A percentile compares a stretch with the other conserved stretches of the same genome.
Conservation (phyloP, 352 stramenopile genomes). For the Phytopythium helicoides region DNA sequence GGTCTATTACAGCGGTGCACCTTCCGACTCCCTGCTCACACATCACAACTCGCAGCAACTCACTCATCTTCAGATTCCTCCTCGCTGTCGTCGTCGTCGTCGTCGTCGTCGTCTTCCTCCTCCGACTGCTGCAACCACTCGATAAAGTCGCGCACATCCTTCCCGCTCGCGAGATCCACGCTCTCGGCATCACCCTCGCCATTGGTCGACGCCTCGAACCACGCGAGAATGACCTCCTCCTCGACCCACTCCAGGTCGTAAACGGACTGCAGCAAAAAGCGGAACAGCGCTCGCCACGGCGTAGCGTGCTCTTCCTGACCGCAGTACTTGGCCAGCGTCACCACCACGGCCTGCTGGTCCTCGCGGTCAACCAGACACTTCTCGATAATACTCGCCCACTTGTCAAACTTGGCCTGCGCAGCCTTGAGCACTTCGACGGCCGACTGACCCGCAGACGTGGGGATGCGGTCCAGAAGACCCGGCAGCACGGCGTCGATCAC, state of each 20-base stretch:
- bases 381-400: constrained; percentile 90
- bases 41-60: background rate
- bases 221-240: constrained; percentile 92
- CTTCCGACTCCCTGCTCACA: background rate
- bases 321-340: constrained; percentile 61
- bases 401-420: constrained; percentile 84
- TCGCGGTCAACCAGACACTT: constrained; percentile 85
- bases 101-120: constrained; percentile 49
- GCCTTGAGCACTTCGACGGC: constrained; percentile 69
- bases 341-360: constrained; percentile 62
- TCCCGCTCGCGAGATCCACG: constrained; percentile 31
- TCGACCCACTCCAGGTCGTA: constrained; percentile 93
- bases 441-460: constrained; percentile 38
- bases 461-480: constrained; percentile 64
- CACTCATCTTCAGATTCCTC: constrained; percentile 17
- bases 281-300: constrained; percentile 83
- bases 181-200: constrained; percentile 14
- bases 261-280: constrained; percentile 92
- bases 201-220: constrained; percentile 44
- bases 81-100: constrained; percentile 36
- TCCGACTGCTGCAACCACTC: constrained; percentile 89
- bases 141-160: constrained; percentile 92
- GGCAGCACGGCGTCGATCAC: constrained; percentile 77
- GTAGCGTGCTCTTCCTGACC: constrained; percentile 36
- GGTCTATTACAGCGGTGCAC: too few species aligned